A percentile compares a stretch with the other conserved stretches of the same genome.
phyloP scores from a whole-genome alignment of 352 stramenopile genomes.

The Aphanomyces euteiches region DNA sequence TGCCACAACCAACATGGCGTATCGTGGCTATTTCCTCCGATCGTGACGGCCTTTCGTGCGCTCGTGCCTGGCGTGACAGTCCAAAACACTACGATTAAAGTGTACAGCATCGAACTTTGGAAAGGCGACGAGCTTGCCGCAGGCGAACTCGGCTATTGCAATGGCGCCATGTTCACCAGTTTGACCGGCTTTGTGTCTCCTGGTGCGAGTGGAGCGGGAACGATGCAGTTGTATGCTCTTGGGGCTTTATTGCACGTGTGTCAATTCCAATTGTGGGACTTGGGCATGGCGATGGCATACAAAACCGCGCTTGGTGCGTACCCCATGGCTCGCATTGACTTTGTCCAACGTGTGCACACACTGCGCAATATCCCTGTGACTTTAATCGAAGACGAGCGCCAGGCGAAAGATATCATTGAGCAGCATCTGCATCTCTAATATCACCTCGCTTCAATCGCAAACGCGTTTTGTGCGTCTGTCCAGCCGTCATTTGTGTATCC shows the following conservation, averaged over 20 bases:
- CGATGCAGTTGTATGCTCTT: constrained; percentile 78
- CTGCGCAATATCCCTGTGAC: background rate
- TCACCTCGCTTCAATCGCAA: too few species aligned
- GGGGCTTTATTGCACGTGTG: constrained; percentile 65
- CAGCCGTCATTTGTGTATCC: too few species aligned
- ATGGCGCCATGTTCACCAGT: constrained; percentile 89
- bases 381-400: background rate
- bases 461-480: too few species aligned
- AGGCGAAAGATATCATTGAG: constrained; percentile 17
- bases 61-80: constrained; percentile 65
- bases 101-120: constrained; percentile 90
- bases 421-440: background rate
- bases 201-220: constrained; percentile 62
- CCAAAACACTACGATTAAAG: constrained; percentile 47
- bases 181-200: constrained; percentile 67
- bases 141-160: constrained; percentile 91
- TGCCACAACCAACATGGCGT: constrained; percentile 91
- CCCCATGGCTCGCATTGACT: constrained; percentile 63
- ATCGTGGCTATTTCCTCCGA: constrained; percentile 90
- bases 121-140: constrained; percentile 78
- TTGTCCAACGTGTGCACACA: constrained; percentile 63
- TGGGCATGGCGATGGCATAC: constrained; percentile 88
- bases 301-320: constrained; percentile 75
- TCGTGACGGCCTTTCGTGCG: constrained; percentile 77
- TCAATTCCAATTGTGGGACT: constrained; percentile 80